These are phyloP conservation scores for Epichloe baconii DNA, from an alignment of 2,329 filamentous ascomycete species.

Conservation along the genomic window DNA sequence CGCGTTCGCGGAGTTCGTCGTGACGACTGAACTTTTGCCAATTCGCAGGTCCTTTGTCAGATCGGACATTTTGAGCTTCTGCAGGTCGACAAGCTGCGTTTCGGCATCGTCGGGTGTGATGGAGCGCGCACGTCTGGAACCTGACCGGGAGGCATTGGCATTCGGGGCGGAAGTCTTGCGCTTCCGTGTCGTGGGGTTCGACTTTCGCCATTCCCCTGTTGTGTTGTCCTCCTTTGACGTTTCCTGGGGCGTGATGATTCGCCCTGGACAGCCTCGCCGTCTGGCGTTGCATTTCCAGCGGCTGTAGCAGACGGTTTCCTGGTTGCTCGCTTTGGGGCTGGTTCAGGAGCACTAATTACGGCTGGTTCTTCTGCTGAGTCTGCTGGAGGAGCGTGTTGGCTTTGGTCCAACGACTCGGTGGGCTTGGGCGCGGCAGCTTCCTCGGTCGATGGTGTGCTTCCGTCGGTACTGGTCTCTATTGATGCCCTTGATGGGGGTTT, in stretches of 20 bases:
- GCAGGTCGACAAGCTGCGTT: constrained; percentile 47
- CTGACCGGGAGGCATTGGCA: constrained; percentile 11
- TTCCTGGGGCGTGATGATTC: constrained; percentile 15
- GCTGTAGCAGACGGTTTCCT: constrained; percentile 7
- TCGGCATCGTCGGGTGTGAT: constrained; percentile 53
- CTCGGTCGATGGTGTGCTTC: background rate
- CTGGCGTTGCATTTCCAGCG: constrained; percentile 9
- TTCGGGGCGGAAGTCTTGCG: constrained; percentile 15
- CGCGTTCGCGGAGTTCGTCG: constrained; percentile 56
- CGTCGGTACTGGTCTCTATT: background rate
- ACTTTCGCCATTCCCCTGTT: constrained; percentile 9
- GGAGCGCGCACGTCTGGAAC: constrained; percentile 28
- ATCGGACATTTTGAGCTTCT: constrained; percentile 58
- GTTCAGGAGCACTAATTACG: constrained; percentile 4
- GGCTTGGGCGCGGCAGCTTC: background rate
- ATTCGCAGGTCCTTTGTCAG: constrained; percentile 56
- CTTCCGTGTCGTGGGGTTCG: constrained; percentile 13
- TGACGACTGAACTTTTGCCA: constrained; percentile 66
- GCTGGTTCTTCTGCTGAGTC: constrained; percentile 3
- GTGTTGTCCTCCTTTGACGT: constrained; percentile 19
- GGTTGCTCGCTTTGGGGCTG: constrained; percentile 7
- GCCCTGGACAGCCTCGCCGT: background rate
- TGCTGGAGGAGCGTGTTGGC: background rate
- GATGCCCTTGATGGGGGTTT: constrained; percentile 1
- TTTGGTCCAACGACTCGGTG: background rate